Conservation (phyloP, 331 rosid genomes). For the Rosa hybrid region DNA sequence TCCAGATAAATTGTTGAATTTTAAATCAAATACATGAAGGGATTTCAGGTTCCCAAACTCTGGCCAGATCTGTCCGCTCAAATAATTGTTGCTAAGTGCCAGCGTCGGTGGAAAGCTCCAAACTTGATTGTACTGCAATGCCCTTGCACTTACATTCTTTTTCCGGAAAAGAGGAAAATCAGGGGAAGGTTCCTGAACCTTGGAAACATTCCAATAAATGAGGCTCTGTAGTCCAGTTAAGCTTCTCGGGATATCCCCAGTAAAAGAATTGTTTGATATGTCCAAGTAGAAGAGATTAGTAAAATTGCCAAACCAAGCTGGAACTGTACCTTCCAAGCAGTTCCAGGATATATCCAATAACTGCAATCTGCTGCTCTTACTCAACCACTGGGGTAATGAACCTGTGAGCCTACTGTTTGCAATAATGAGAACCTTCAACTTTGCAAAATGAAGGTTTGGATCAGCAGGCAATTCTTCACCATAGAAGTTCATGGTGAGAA, state of each 20-base stretch:
- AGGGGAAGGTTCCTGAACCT: conserved; percentile 15
- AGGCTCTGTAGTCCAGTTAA: conserved; percentile 20
- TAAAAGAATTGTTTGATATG: conserved; percentile 32
- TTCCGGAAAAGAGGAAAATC: conserved; percentile 25
- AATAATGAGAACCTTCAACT: conserved; percentile 28
- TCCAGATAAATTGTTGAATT: conserved; percentile 29
- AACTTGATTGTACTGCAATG: conserved; percentile 38
- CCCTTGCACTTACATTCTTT: conserved; percentile 21
- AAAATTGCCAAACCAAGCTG: conserved; percentile 34
- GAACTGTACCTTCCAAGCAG: conserved; percentile 26
- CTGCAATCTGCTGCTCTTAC: conserved; percentile 20
- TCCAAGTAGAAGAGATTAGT: conserved; percentile 33
- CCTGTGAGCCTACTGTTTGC: conserved; percentile 37
- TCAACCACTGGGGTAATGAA: conserved; percentile 35
- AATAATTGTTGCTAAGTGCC: conserved; percentile 22
- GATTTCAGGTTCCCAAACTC: conserved; percentile 33
- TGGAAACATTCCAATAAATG: background rate
- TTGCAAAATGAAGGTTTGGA: conserved; percentile 26
- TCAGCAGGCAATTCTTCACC: conserved; percentile 33
- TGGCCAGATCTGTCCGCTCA: conserved; percentile 34
- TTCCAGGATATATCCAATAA: conserved; percentile 42
- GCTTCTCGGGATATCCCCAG: conserved; percentile 30
- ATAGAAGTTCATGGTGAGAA: conserved; percentile 33
- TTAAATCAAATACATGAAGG: conserved; percentile 27
- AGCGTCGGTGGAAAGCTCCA: conserved; percentile 34